A percentile compares a stretch with the other conserved stretches of the same genome.
Conservation (phyloP, 2,329 filamentous ascomycete species). For the Scopulariopsis brevicaulis region DNA sequence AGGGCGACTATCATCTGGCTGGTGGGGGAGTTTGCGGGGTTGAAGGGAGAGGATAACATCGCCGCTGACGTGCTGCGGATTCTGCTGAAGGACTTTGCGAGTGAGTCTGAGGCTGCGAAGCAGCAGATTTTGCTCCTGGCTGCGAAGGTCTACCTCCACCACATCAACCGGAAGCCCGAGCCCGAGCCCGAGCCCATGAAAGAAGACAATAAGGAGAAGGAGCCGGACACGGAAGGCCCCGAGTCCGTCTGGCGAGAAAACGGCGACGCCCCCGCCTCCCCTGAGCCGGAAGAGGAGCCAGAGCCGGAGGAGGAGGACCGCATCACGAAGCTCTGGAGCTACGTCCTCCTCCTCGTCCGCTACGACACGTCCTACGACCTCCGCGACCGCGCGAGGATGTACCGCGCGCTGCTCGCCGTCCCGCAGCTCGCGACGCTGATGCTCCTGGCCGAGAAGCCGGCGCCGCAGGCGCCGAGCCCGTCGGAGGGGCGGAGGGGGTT, state of each 20-base stretch:
- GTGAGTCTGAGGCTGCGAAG: conserved; percentile 77
- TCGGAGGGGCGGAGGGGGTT: conserved; percentile 73
- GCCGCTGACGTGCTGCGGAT: conserved; percentile 88
- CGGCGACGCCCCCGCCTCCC: background rate
- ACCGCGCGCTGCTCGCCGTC: conserved; percentile 69
- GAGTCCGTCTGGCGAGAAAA: conserved; percentile 8
- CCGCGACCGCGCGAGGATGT: conserved; percentile 80
- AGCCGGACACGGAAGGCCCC: conserved; percentile 8
- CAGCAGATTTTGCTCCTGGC: conserved; percentile 85
- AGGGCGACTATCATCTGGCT: conserved; percentile 95
- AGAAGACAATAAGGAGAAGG: conserved; percentile 16
- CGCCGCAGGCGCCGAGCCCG: conserved; percentile 80
- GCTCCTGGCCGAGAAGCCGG: conserved; percentile 86
- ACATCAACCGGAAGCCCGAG: conserved; percentile 56
- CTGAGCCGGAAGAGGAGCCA: no score
- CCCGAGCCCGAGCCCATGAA: conserved; percentile 21
- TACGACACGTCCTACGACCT: conserved; percentile 95
- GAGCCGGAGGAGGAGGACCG: conserved; percentile 41
- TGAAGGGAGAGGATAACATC: conserved; percentile 75
- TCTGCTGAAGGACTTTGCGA: conserved; percentile 70
- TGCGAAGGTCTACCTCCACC: conserved; percentile 92
- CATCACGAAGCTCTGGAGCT: conserved; percentile 70
- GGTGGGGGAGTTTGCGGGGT: conserved; percentile 82
- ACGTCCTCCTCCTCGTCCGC: conserved; percentile 71
- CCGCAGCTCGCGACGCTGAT: conserved; percentile 85